These are phyloP conservation scores for Phialemoniopsis sp. DNA, from an alignment of 2,329 filamentous ascomycete species.

Conservation along the genomic window DNA sequence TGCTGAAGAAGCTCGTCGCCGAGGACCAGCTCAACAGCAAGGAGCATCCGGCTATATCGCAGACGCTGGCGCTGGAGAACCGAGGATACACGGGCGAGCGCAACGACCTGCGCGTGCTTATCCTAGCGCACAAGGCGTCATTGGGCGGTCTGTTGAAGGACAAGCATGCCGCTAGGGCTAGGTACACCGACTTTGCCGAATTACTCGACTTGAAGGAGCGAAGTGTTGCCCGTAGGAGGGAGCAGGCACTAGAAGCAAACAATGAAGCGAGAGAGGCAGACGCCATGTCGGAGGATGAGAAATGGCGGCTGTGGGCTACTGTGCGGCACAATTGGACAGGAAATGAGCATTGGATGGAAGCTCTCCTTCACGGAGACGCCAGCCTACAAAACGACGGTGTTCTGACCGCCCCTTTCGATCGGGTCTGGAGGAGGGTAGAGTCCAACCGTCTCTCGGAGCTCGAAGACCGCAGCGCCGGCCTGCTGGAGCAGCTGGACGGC, in stretches of 20 bases:
- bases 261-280: slow-evolving; percentile 6
- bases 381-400: slow-evolving; percentile 54
- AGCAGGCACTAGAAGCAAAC: slow-evolving; percentile 29
- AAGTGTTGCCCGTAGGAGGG: slow-evolving; percentile 49
- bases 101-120: slow-evolving; percentile 57
- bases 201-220: slow-evolving; percentile 61
- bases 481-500: slow-evolving; percentile 68
- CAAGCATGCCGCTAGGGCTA: slow-evolving; percentile 54
- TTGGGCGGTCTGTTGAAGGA: slow-evolving; percentile 54
- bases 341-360: slow-evolving; percentile 68
- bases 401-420: slow-evolving; percentile 63
- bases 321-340: slow-evolving; percentile 76
- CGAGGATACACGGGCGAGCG: slow-evolving; percentile 52
- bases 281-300: slow-evolving; percentile 35
- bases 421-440: slow-evolving; percentile 67
- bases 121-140: slow-evolving; percentile 69
- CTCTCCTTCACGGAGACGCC: slow-evolving; percentile 64
- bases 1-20: slow-evolving; percentile 66
- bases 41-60: slow-evolving; percentile 42
- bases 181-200: slow-evolving; percentile 60
- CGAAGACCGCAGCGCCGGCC: slow-evolving; percentile 35
- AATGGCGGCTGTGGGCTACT: slow-evolving; percentile 50
- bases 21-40: slow-evolving; percentile 17
- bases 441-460: slow-evolving; percentile 53
- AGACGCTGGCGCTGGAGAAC: slow-evolving; percentile 54